phyloP scores from a whole-genome alignment of 495 filamentous ascomycete species.

The Baudoinia panamericana region DNA sequence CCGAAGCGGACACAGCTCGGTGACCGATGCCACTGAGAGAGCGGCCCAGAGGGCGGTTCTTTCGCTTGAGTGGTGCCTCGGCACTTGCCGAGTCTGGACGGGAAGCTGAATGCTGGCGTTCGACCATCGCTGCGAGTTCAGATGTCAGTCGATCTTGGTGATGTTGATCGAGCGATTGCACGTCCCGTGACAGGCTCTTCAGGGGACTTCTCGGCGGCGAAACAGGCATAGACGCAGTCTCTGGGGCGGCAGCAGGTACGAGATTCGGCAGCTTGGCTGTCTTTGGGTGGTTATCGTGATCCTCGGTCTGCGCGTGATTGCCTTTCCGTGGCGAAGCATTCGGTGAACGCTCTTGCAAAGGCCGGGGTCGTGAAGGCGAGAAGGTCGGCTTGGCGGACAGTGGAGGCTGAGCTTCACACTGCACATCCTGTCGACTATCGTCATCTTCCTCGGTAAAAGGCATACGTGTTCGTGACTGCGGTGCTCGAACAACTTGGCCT shows the following conservation, averaged over 20 bases:
- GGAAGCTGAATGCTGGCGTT: neutral
- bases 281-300: too few relatives aligned
- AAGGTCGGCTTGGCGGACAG: neutral
- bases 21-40: slow-evolving; percentile 12
- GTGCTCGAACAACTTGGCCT: neutral
- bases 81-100: neutral
- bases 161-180: too few relatives aligned
- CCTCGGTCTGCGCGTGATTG: too few relatives aligned
- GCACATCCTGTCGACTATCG: too few relatives aligned
- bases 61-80: slow-evolving; percentile 7
- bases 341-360: slow-evolving; percentile 11
- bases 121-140: too few relatives aligned
- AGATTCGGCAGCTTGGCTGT: neutral
- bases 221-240: too few relatives aligned
- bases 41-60: slow-evolving; percentile 16
- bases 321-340: slow-evolving; percentile 15
- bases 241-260: too few relatives aligned
- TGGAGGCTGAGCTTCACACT: too few relatives aligned
- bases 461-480: neutral
- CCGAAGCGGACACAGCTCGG: slow-evolving; percentile 7
- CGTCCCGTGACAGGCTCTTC: too few relatives aligned
- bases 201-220: too few relatives aligned
- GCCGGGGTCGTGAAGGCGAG: neutral
- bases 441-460: slow-evolving; percentile 19
- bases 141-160: neutral